Conservation (phyloP, 2,329 filamentous ascomycete genomes). For the Alternaria arbusti region DNA sequence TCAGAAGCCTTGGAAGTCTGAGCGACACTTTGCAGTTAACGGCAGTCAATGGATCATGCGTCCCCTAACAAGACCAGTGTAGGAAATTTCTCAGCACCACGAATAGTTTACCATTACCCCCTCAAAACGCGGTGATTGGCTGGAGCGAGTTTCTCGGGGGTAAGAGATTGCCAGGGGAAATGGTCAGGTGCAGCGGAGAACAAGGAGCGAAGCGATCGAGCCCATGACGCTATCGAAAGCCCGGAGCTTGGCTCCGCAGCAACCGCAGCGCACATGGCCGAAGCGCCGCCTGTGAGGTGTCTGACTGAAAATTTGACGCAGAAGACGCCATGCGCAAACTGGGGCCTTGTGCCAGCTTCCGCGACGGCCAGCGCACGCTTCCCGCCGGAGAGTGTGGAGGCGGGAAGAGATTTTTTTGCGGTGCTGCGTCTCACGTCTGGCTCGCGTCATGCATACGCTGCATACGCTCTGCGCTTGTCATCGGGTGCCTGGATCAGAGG, state of each 20-base stretch:
- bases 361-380: constrained; percentile 8
- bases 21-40: constrained; percentile 52
- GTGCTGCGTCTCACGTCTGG: background rate
- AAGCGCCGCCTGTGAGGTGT: background rate
- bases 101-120: constrained; percentile 20
- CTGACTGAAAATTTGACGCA: constrained; percentile 29
- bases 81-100: constrained; percentile 16
- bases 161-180: constrained; percentile 30
- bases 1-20: constrained; percentile 23
- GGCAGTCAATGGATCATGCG: constrained; percentile 48
- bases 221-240: constrained; percentile 17
- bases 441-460: constrained; percentile 16
- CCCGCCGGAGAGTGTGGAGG: constrained; percentile 27
- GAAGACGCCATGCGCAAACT: constrained; percentile 26
- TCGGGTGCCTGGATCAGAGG: constrained; percentile 12
- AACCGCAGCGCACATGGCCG: constrained; percentile 1
- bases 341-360: constrained; percentile 5
- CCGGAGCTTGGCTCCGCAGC: constrained; percentile 8
- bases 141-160: constrained; percentile 29
- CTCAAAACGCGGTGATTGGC: constrained; percentile 20
- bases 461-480: constrained; percentile 1
- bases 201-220: constrained; percentile 7
- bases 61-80: constrained; percentile 9
- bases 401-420: constrained; percentile 27
- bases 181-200: constrained; percentile 12